phyloP scores from a whole-genome alignment of 2,329 filamentous ascomycete genomes.

The Paecilomyces niveus region DNA sequence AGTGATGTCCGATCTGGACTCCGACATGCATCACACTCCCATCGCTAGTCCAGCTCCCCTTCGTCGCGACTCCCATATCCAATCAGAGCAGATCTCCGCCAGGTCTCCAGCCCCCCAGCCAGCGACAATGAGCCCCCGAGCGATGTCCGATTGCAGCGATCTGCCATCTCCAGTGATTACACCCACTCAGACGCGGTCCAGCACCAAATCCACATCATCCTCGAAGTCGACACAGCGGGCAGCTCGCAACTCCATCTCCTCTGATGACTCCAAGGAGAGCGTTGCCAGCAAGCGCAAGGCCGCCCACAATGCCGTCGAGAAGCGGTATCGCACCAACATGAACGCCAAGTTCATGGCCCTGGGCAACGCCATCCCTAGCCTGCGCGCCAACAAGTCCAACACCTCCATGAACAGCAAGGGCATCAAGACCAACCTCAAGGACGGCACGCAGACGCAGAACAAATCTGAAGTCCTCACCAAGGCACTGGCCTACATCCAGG shows the following conservation, averaged over 20 bases:
- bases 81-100: not conserved
- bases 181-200: not conserved
- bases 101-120: not conserved
- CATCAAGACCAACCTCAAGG: conserved; percentile 9
- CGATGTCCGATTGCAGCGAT: not conserved
- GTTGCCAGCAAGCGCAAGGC: conserved; percentile 29
- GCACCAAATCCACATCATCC: not conserved
- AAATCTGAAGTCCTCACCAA: conserved; percentile 32
- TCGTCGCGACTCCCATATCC: not conserved
- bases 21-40: not conserved
- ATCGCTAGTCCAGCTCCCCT: not conserved
- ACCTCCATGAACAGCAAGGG: conserved; percentile 13
- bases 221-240: not conserved
- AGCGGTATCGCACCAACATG: conserved; percentile 37
- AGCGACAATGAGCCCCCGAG: not conserved
- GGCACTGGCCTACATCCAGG: conserved; percentile 29
- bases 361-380: conserved; percentile 25
- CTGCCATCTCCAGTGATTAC: not conserved
- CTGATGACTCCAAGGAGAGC: conserved; percentile 2
- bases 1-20: not conserved
- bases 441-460: conserved; percentile 18
- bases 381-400: conserved; percentile 1
- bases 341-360: conserved; percentile 34
- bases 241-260: not conserved
- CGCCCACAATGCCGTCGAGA: conserved; percentile 36